A percentile compares a stretch with the other conserved stretches of the same genome.
Conservation (phyloP, 495 filamentous ascomycete species). For the Viridothelium virens region DNA sequence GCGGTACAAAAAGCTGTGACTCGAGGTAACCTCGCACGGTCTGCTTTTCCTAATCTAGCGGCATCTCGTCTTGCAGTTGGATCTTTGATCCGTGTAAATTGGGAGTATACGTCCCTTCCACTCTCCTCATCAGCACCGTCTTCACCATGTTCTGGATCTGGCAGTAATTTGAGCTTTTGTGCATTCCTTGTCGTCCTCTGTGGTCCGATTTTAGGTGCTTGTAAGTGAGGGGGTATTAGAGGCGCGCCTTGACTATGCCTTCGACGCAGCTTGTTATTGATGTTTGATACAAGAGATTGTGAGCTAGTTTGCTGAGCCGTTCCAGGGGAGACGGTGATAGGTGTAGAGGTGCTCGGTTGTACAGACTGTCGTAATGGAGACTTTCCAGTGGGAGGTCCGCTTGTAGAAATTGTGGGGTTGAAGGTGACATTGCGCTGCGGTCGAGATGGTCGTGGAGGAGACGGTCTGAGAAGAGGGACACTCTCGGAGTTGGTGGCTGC, state of each 20-base stretch:
- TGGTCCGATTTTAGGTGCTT: constrained; percentile 73
- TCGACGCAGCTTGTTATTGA: constrained; percentile 80
- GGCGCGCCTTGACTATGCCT: constrained; percentile 74
- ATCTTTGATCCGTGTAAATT: constrained; percentile 93
- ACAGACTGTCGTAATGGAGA: constrained; percentile 37
- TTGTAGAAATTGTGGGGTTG: constrained; percentile 56
- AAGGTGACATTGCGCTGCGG: constrained; percentile 58
- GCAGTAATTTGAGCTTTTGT: constrained; percentile 91
- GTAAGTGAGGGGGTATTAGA: constrained; percentile 37
- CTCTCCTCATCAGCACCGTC: constrained; percentile 75
- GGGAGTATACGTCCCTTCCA: constrained; percentile 91
- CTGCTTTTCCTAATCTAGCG: constrained; percentile 85
- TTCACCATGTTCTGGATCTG: constrained; percentile 76
- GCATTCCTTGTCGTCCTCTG: constrained; percentile 91
- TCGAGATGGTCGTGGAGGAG: constrained; percentile 22
- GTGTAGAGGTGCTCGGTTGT: constrained; percentile 36
- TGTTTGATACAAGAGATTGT: constrained; percentile 65
- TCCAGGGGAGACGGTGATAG: constrained; percentile 24
- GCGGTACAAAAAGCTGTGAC: constrained; percentile 97
- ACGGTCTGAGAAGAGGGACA: background rate
- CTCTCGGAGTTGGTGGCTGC: constrained; percentile 1
- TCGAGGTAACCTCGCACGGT: constrained; percentile 74
- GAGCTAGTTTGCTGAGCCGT: constrained; percentile 32
- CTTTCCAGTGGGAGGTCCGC: constrained; percentile 40
- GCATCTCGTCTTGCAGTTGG: constrained; percentile 88